A percentile compares a stretch with the other conserved stretches of the same genome.
These are phyloP conservation scores for Scheffersomyces titani DNA, from an alignment of 1,139 yeast genomes.

Conservation along the genomic window DNA sequence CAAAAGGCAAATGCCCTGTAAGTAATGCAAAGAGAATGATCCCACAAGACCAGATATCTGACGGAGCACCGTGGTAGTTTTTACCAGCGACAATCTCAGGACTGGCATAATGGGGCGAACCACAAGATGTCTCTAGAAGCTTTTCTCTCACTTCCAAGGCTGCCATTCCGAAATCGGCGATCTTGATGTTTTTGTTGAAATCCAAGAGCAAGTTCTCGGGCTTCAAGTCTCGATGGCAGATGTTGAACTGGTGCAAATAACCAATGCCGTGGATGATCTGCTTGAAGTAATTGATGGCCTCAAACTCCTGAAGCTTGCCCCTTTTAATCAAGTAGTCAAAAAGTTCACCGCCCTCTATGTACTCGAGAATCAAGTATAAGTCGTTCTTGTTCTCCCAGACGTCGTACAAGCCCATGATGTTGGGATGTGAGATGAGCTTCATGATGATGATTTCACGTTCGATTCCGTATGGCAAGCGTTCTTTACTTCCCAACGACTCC, in stretches of 20 bases:
- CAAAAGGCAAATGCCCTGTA: slow-evolving; percentile 95
- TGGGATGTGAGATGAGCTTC: slow-evolving; percentile 89
- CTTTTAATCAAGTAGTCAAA: slow-evolving; percentile 88
- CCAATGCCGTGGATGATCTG: slow-evolving; percentile 91
- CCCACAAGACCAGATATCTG: slow-evolving; percentile 99
- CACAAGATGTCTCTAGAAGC: slow-evolving; percentile 91
- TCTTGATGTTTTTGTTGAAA: slow-evolving; percentile 83
- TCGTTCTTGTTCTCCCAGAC: slow-evolving; percentile 99
- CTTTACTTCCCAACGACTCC: slow-evolving; percentile 30
- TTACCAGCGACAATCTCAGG: slow-evolving; percentile 97
- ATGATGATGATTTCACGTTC: slow-evolving; percentile 94
- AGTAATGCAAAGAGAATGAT: slow-evolving; percentile 88
- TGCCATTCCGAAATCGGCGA: slow-evolving; percentile 99
- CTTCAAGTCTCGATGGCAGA: slow-evolving; percentile 92
- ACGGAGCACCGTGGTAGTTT: slow-evolving; percentile 93
- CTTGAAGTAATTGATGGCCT: slow-evolving; percentile 86
- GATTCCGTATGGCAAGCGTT: slow-evolving; percentile 84
- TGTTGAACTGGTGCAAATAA: slow-evolving; percentile 91
- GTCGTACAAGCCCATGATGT: slow-evolving; percentile 93
- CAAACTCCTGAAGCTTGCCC: slow-evolving; percentile 85
- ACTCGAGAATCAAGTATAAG: slow-evolving; percentile 85
- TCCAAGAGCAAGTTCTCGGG: slow-evolving; percentile 92
- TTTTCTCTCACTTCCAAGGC: slow-evolving; percentile 88
- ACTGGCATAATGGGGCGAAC: slow-evolving; percentile 97
- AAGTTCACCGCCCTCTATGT: slow-evolving; percentile 96